Percentiles rank a stretch among this genome's conserved stretches.
Conservation (phyloP, 768 basidiomycete species). For the Basidioascus undulatus region DNA sequence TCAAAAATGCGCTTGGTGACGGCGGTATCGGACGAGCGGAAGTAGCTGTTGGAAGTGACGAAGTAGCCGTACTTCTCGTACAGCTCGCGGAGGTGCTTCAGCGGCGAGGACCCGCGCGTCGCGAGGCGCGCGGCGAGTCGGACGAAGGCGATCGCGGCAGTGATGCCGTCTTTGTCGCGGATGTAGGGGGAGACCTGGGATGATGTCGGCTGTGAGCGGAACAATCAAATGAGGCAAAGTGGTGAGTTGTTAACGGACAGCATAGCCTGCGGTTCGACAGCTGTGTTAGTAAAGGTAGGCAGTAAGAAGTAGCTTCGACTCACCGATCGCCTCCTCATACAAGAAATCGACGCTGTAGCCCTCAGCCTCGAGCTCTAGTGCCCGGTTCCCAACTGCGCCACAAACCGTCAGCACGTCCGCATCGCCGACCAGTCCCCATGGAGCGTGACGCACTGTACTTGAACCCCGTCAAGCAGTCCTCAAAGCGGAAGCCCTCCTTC, state of each 20-base stretch:
- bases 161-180: constrained; percentile 56
- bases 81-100: constrained; percentile 29
- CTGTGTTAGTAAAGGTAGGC: no score
- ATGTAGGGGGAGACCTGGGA: no score
- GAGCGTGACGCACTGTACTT: constrained; percentile 31
- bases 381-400: constrained; percentile 66
- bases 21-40: constrained; percentile 33
- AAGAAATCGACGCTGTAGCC: constrained; percentile 57
- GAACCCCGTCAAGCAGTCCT: constrained; percentile 72
- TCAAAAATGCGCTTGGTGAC: constrained; percentile 45
- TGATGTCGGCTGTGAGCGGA: no score
- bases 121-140: constrained; percentile 26
- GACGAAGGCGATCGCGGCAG: constrained; percentile 10
- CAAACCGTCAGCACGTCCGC: constrained; percentile 6
- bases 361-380: constrained; percentile 33
- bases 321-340: constrained; percentile 83
- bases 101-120: constrained; percentile 29
- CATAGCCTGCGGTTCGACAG: no score
- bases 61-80: constrained; percentile 44
- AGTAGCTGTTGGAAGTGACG: constrained; percentile 18
- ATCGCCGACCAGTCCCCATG: not conserved
- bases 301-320: constrained; percentile 12
- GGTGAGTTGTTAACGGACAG: no score
- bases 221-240: not conserved
- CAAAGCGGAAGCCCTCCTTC: constrained; percentile 55